Base-by-base conservation (phyloP, 179 eudicot genomes). In the Beta macrorhiza region DNA sequence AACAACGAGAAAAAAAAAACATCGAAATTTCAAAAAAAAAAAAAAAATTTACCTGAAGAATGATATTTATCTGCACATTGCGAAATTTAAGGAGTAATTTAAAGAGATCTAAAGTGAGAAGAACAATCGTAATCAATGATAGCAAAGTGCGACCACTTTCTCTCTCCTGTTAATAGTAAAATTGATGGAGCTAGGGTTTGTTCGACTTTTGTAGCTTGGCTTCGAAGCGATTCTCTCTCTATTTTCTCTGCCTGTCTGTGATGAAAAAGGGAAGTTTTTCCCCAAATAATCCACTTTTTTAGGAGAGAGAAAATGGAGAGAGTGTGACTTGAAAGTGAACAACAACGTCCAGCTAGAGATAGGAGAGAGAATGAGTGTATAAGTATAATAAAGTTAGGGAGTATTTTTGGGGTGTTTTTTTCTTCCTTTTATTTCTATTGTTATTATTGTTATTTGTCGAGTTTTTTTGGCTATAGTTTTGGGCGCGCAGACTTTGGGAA, bases 161-260 rank as follows among this genome's bases (percentile, higher is more conserved):
- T 25, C 68, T 72, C 47, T 15, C 8, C 9, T 7, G 64, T 7
- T 14, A 61, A 72, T 1, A 79, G 61, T 45, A 29, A 78, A 67
- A 72, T 49, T 20, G 75, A 16, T 49, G 67, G 17, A 9, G 45
- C 10, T 78, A 72, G 82, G 85, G 79, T 82, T 77, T 62, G 62
- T 59, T 75, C 29, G 13, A 63, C 58, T 80, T 69, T 76, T 77
- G 12, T 67, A 80, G 90, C 97, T 91, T 91, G 88, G 75, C 88
- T 90, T 90, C 67, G 88, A 92, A 89, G 92, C 86, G 93, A 92
- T 81, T 79, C 78, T 79, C 64, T 58, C 20, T 59, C 15, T 49
- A 9, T 49, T 49, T 49, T 49, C 53, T 9, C 10, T 49, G 53
- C 4, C 9, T 8, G 45, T 75, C 20, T 37, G 25, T 25, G 42